Evolutionary conservation across 352 stramenopile species (phyloP).

Genomic region (Phytopythium helicoides): DNA sequence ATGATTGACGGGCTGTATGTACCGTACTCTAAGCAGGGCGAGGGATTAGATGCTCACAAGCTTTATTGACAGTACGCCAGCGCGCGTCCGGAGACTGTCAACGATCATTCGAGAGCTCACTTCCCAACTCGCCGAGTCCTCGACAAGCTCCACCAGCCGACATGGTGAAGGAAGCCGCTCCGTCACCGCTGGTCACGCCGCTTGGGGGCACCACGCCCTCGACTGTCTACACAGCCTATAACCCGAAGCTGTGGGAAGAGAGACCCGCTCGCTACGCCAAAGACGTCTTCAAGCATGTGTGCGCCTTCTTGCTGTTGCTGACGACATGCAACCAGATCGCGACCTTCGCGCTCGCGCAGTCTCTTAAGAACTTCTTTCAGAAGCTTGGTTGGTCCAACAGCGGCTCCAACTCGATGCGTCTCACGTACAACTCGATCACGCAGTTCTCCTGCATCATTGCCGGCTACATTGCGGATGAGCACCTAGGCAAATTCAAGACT

Average conservation of each 20-base stretch:
- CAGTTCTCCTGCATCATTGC: slow-evolving; percentile 59
- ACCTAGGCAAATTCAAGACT: slow-evolving; percentile 40
- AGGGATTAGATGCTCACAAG: background rate
- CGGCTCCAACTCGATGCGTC: slow-evolving; percentile 60
- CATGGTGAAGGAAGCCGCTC: slow-evolving; percentile 14
- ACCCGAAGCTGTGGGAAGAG: slow-evolving; percentile 37
- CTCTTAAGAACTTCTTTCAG: slow-evolving; percentile 65
- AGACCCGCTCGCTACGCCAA: slow-evolving; percentile 49
- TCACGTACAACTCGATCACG: slow-evolving; percentile 58
- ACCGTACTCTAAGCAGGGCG: background rate
- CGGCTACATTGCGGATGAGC: slow-evolving; percentile 57
- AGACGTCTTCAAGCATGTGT: slow-evolving; percentile 57
- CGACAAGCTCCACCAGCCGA: slow-evolving; percentile 2
- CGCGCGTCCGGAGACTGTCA: too few species aligned
- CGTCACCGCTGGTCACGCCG: slow-evolving; percentile 10
- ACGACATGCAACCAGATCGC: slow-evolving; percentile 43
- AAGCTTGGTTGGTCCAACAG: slow-evolving; percentile 53
- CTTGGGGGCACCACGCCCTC: slow-evolving; percentile 12
- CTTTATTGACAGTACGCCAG: too few species aligned
- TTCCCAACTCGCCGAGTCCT: slow-evolving; percentile 8
- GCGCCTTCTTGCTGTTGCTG: slow-evolving; percentile 55
- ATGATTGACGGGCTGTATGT: background rate
- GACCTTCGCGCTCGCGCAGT: slow-evolving; percentile 58
- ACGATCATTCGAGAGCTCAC: slow-evolving; percentile 3
- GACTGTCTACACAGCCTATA: slow-evolving; percentile 10